Evolutionary conservation across 805 yeast species (phyloP).

Genomic region (Teunomyces panamensis): DNA sequence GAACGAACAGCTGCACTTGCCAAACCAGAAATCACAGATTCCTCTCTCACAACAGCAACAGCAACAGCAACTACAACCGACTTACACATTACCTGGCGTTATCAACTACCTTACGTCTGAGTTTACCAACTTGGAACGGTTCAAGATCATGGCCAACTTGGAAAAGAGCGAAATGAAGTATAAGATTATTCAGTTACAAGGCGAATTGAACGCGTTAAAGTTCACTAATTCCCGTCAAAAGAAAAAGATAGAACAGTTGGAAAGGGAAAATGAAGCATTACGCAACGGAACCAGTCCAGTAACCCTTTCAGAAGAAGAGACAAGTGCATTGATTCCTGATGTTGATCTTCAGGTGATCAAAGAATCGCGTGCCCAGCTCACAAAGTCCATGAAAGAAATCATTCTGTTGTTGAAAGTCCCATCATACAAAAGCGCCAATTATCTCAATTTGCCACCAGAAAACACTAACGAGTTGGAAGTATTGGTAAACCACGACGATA

Average conservation of each 20-base stretch:
- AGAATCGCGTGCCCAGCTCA: slow-evolving; percentile 30
- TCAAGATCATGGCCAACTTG: slow-evolving; percentile 49
- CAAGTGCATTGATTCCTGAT: slow-evolving; percentile 23
- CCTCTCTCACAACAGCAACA: slow-evolving; percentile 6
- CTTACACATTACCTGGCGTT: slow-evolving; percentile 55
- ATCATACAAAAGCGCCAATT: slow-evolving; percentile 14
- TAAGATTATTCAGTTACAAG: slow-evolving; percentile 49
- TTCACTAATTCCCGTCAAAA: slow-evolving; percentile 41
- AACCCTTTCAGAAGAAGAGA: background rate
- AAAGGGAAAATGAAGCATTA: slow-evolving; percentile 18
- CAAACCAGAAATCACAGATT: slow-evolving; percentile 3
- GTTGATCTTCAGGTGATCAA: slow-evolving; percentile 32
- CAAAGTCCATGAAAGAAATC: slow-evolving; percentile 36
- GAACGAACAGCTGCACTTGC: slow-evolving; percentile 9
- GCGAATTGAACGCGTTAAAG: slow-evolving; percentile 47
- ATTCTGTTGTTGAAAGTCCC: slow-evolving; percentile 32
- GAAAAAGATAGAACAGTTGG: slow-evolving; percentile 36
- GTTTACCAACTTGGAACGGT: slow-evolving; percentile 43
- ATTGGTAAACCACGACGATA: slow-evolving; percentile 11
- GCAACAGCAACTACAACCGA: slow-evolving; percentile 15
- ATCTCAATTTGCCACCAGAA: slow-evolving; percentile 21
- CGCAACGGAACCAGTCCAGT: background rate
- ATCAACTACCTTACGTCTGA: slow-evolving; percentile 59
- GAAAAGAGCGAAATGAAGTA: slow-evolving; percentile 53
- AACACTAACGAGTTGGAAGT: slow-evolving; percentile 17